Evolutionary conservation across 331 rosid species (phyloP).

Genomic region (Rosa hybrid): DNA sequence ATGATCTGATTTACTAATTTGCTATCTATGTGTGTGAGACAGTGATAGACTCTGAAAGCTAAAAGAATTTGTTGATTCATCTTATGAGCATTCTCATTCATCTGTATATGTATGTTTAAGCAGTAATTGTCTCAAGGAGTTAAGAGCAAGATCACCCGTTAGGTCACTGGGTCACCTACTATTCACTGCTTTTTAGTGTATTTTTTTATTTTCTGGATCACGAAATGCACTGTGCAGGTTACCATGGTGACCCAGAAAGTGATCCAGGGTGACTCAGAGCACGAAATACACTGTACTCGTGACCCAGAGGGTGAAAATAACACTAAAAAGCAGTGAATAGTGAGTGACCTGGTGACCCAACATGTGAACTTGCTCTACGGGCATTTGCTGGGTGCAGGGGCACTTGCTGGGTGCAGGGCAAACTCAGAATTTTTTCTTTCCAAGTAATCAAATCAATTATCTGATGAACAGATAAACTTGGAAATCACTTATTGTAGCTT

Average conservation of each 20-base stretch:
- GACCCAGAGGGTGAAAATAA: too few relatives aligned
- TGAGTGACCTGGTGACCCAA: too few relatives aligned
- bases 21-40: neutral
- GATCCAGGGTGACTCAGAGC: too few relatives aligned
- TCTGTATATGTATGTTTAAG: neutral
- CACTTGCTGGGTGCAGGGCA: neutral
- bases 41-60: neutral
- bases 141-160: neutral
- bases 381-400: neutral
- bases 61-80: neutral
- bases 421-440: too few relatives aligned
- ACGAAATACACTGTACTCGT: too few relatives aligned
- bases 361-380: too few relatives aligned
- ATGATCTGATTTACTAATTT: neutral
- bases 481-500: neutral
- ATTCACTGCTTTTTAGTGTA: too few relatives aligned
- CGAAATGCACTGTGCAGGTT: too few relatives aligned
- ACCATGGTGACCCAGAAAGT: too few relatives aligned
- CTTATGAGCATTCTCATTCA: neutral
- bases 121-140: neutral
- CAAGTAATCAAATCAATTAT: neutral
- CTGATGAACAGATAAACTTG: neutral
- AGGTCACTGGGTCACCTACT: too few relatives aligned
- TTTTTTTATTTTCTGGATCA: too few relatives aligned
- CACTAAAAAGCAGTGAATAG: too few relatives aligned